A percentile compares a stretch with the other conserved stretches of the same genome.
These are phyloP conservation scores for Arthrobotrys pseudoclavata DNA, from an alignment of 2,329 filamentous ascomycete genomes.

Conservation along the genomic window DNA sequence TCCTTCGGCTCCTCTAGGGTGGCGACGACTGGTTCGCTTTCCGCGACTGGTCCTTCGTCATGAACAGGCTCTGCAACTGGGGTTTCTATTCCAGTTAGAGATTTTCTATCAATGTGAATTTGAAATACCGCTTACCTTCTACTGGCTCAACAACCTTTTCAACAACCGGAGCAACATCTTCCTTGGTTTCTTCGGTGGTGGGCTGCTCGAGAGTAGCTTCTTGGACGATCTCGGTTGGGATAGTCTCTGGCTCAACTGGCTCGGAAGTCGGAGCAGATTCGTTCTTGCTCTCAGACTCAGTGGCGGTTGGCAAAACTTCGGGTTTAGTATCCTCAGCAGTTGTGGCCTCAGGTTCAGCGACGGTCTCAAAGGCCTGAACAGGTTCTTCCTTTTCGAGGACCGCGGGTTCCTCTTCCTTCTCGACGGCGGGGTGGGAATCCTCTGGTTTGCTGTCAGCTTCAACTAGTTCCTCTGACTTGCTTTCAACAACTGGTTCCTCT, in stretches of 20 bases:
- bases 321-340: neutral
- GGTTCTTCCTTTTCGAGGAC: slow-evolving; percentile 14
- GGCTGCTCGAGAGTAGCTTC: slow-evolving; percentile 24
- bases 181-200: slow-evolving; percentile 3
- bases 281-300: slow-evolving; percentile 15
- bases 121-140: neutral
- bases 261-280: slow-evolving; percentile 17
- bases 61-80: slow-evolving; percentile 5
- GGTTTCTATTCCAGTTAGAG: slow-evolving; percentile 4
- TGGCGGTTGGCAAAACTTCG: neutral
- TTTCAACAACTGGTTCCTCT: slow-evolving; percentile 3
- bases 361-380: neutral
- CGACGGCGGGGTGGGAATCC: neutral
- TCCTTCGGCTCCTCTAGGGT: slow-evolving; percentile 14
- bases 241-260: slow-evolving; percentile 21
- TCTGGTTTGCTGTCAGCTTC: slow-evolving; percentile 2
- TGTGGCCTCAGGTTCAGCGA: neutral
- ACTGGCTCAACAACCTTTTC: slow-evolving; percentile 11
- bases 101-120: neutral
- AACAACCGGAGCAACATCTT: neutral
- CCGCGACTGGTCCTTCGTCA: slow-evolving; percentile 5
- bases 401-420: slow-evolving; percentile 22
- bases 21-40: neutral
- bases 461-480: neutral
- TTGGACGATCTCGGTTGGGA: slow-evolving; percentile 20